A percentile compares a stretch with the other conserved stretches of the same genome.
These are phyloP conservation scores for Prunus dulcis DNA, from an alignment of 306 rosid species.

Conservation along the genomic window DNA sequence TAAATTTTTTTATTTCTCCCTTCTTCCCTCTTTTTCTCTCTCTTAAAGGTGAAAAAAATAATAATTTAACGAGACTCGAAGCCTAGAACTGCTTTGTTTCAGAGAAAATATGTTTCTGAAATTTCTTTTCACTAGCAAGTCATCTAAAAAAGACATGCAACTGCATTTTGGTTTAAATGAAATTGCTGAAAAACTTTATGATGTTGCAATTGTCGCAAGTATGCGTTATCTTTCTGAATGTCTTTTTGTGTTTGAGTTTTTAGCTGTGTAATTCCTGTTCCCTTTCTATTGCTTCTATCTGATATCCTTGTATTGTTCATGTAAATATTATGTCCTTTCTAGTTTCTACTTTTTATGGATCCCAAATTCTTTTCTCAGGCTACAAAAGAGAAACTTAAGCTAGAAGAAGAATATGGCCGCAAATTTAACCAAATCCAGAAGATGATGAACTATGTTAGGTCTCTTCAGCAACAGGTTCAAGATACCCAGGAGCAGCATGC, in stretches of 20 bases:
- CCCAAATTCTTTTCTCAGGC: slow-evolving; percentile 46
- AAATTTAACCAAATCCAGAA: slow-evolving; percentile 40
- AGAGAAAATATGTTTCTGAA: not conserved
- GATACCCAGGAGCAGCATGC: slow-evolving; percentile 63
- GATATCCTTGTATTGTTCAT: not conserved
- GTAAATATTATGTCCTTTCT: slow-evolving; percentile 8
- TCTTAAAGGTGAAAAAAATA: not conserved
- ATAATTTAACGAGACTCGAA: not conserved
- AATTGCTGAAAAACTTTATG: not conserved
- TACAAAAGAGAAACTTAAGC: slow-evolving; percentile 48
- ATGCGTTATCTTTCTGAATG: not conserved
- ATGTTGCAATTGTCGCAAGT: not conserved
- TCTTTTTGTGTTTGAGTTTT: not conserved
- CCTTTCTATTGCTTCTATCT: not conserved
- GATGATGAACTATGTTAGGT: slow-evolving; percentile 35
- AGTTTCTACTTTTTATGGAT: slow-evolving; percentile 18
- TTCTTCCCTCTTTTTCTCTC: not conserved
- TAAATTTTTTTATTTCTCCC: not conserved
- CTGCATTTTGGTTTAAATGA: not conserved
- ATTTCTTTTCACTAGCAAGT: not conserved
- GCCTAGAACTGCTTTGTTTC: not conserved
- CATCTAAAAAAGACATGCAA: not conserved
- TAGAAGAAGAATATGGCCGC: slow-evolving; percentile 52
- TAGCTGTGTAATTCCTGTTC: not conserved
- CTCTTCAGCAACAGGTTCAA: slow-evolving; percentile 60